phyloP scores from a whole-genome alignment of 2,329 filamentous ascomycete genomes.

The Blumeria hordei region DNA sequence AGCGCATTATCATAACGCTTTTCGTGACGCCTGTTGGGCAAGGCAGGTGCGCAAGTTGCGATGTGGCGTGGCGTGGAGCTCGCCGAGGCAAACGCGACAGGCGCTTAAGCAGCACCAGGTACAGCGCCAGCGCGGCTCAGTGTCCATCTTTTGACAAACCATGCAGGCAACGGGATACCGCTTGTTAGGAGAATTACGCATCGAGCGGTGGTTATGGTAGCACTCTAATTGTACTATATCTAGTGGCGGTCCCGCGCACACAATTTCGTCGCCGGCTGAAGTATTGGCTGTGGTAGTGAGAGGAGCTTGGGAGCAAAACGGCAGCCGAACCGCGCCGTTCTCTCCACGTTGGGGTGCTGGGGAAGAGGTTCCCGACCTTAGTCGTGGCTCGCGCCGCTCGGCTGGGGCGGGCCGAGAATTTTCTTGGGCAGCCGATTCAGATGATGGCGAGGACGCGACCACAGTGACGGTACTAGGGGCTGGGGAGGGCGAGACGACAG shows the following conservation, averaged over 20 bases:
- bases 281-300: no score
- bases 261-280: background rate
- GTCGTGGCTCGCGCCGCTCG: background rate
- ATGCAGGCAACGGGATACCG: conserved; percentile 14
- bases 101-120: conserved; percentile 15
- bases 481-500: background rate
- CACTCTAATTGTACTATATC: conserved; percentile 11
- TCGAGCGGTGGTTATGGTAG: conserved; percentile 12
- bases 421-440: conserved; percentile 21
- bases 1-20: no score
- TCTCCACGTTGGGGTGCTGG: no score
- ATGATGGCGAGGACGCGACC: background rate
- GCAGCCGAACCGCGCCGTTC: no score
- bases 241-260: conserved; percentile 9
- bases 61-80: conserved; percentile 8
- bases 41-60: conserved; percentile 11
- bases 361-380: conserved; percentile 7
- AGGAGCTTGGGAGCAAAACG: no score
- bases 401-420: conserved; percentile 49
- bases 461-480: background rate
- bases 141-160: conserved; percentile 13
- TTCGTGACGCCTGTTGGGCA: conserved; percentile 5
- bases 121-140: conserved; percentile 12
- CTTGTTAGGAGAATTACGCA: conserved; percentile 12
- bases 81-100: conserved; percentile 13